A percentile compares a stretch with the other conserved stretches of the same genome.
Conservation (phyloP, 106 monocot species). For the Dendrobium chrysotoxum region DNA sequence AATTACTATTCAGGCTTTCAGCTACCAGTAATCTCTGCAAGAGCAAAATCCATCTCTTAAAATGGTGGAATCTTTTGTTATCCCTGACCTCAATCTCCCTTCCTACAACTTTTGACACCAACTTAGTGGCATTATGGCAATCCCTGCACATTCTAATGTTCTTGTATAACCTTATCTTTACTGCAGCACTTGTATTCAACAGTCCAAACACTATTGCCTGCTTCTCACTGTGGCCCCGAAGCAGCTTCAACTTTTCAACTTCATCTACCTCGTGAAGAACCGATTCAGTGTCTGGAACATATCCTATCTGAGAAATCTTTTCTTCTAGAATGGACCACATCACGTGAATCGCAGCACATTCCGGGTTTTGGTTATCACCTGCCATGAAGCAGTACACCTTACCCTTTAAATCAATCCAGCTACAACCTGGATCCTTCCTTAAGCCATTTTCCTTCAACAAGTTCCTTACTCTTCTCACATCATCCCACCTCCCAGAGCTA, state of each 20-base stretch:
- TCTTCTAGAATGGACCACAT: conserved; percentile 39
- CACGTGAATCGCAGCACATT: conserved; percentile 23
- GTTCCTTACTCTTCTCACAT: conserved; percentile 50
- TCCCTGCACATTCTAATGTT: conserved; percentile 58
- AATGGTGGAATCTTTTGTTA: conserved; percentile 44
- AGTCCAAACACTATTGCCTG: conserved; percentile 47
- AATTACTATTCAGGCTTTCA: too few species aligned
- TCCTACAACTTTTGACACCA: conserved; percentile 25
- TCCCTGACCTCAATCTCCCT: conserved; percentile 53
- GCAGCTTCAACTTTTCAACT: conserved; percentile 42
- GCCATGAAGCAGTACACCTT: conserved; percentile 41
- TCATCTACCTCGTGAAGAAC: conserved; percentile 50
- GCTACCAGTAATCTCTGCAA: background rate
- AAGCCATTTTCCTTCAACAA: conserved; percentile 38
- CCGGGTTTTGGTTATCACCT: conserved; percentile 19
- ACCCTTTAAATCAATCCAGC: conserved; percentile 56
- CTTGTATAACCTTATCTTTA: conserved; percentile 36
- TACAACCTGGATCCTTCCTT: conserved; percentile 53
- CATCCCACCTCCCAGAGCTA: conserved; percentile 49
- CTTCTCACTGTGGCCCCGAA: conserved; percentile 62
- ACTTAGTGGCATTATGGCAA: conserved; percentile 49
- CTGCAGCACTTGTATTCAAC: conserved; percentile 15
- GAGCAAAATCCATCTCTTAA: too few species aligned
- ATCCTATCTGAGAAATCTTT: conserved; percentile 42
- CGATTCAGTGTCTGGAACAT: conserved; percentile 35